Base-by-base conservation (phyloP, 1,139 yeast genomes). In the Saccharomyces hybrid region DNA sequence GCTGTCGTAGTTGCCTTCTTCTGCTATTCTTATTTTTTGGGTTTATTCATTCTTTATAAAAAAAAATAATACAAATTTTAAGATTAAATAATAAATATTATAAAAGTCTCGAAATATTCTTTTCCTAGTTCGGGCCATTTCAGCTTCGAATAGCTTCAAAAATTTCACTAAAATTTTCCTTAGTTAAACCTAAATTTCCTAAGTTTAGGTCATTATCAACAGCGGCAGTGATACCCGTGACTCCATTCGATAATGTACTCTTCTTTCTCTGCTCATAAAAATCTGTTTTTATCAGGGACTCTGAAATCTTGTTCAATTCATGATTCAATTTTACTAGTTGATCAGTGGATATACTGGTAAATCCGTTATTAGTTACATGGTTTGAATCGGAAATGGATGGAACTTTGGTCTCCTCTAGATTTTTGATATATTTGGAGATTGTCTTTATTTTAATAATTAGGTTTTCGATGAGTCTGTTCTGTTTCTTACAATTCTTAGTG, bases 271-370 rank as follows among this genome's bases (percentile, higher is more conserved):
- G 61, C 7, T 55, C 54, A 49, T 64, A 67, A 49, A 65, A 66
- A 47, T 67, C 70, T 26, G 63, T 54, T 50, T 64, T 66, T n/a
- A 67, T 66, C 30, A 67, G 54, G 3, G 70, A 65, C 50, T 66
- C 70, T 25, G 70, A 67, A 20, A 66, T 65, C 7, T 50, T 60
- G 14, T 59, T 60, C 30, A 67, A 52, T 47, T 63, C 66, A 2
- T 54, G 52, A 20, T 59, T 59, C 11, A 56, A 57, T 50, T 63
- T 59, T 9, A 54, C 32, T 13, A 65, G 34, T 16, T 34, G 53
- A 2, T 56, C 51, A 4, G 55, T 50, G 26, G 58, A 60, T 14
- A 64, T 52, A n/a, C 50, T 52, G 41, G 56, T 58, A 48, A 65
- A 63, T 6, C 59, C 61, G 51, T 63, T 64, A 38, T 23, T 47